Conservation (phyloP, 176 grass and related monocot genomes). For the Eremochloa ophiuroides region DNA sequence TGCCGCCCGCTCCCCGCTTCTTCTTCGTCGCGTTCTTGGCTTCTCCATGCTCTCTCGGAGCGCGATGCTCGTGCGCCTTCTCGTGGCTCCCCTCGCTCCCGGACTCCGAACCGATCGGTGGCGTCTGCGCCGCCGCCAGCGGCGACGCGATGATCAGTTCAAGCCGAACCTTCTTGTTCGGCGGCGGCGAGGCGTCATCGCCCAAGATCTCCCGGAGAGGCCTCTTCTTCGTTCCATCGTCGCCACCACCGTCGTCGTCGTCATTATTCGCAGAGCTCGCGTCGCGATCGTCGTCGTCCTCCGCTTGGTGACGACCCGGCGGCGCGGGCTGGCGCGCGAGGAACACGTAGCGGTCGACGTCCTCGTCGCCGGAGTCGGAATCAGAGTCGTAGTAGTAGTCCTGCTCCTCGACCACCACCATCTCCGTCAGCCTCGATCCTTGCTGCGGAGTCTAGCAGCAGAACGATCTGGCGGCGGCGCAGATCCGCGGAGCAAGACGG, state of each 20-base stretch:
- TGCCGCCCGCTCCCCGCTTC: background rate
- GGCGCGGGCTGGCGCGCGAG: slow-evolving; percentile 25
- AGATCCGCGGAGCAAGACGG: background rate
- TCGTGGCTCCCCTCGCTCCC: background rate
- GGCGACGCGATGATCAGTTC: background rate
- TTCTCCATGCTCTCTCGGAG: background rate
- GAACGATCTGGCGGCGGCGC: background rate
- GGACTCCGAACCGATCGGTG: background rate
- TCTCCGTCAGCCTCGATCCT: background rate
- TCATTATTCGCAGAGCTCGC: background rate
- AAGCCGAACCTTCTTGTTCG: background rate
- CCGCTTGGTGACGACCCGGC: background rate
- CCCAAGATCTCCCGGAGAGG: background rate
- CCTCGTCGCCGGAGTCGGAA: background rate
- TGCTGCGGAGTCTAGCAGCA: background rate
- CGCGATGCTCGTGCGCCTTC: background rate
- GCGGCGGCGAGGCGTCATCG: background rate
- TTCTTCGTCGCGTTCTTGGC: background rate
- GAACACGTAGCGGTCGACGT: slow-evolving; percentile 39
- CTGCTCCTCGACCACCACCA: background rate
- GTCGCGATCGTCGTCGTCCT: background rate
- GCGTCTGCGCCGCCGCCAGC: background rate
- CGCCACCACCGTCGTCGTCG: background rate
- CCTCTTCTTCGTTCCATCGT: background rate
- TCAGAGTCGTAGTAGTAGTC: background rate